Evolutionary conservation across 371 early-diverging fungal genomes (phyloP), one percentile per base, ranked within the genome.

Genomic region (Haplosporangium sp.): DNA sequence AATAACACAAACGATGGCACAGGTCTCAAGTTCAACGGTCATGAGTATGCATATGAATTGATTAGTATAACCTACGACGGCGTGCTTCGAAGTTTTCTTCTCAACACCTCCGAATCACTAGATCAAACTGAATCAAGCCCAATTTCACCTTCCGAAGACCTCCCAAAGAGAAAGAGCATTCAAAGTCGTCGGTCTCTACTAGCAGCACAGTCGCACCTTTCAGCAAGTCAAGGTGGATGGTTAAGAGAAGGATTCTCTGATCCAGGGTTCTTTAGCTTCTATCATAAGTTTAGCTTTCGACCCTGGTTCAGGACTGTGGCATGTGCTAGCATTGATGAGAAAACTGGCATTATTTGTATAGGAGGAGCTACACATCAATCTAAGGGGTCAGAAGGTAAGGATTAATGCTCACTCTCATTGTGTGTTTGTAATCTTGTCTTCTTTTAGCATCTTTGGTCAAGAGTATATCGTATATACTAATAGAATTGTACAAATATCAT

Each of bases 31-130:
- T 74, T 69, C 59, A 63, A 77, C 9, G 85, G 84, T 4, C 64
- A 82, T 48, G 53, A 61, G 13, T 85, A 85, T 57, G 75, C 77
- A 19, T 84, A 85, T 56, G 78, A 85, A 44, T 65, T 85, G 8
- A 42, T 85, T n/a, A 71, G 77, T 27, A 66, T 85, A 55, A 75
- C 84, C 5, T 85, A 77, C 63, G 82, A 83, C 57, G 76, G 85
- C 52, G 61, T 74, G 40, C 73, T 85, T 11, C 77, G 85, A 50
- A 85, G 85, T 45, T 85, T 83, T 63, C 73, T 85, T 39, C 69
- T 85, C 61, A 85, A 85, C 70, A 75, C 78, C 1, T 17, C 74
- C 4, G 76, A 81, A 10, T 34, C 72, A 1, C 62, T 73, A 11
- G 67, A 63, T 34, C 50, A 61, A 4, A 11, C 69, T 0, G 65